Conservation (phyloP, 495 filamentous ascomycete species). For the Tuber calosporum region DNA sequence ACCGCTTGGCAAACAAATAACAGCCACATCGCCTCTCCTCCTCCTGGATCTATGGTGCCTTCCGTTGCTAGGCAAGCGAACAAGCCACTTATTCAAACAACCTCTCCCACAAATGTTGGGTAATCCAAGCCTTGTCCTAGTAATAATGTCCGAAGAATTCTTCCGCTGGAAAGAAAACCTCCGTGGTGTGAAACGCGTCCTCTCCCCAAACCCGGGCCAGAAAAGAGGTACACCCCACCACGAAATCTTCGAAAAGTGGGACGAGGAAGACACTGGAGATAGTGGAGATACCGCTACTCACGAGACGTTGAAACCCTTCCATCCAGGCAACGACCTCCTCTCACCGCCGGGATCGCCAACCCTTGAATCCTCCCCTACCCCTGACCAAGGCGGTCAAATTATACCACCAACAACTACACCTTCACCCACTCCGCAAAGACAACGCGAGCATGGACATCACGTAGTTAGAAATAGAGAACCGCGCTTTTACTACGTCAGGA, state of each 20-base stretch:
- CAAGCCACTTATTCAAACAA: conserved; percentile 53
- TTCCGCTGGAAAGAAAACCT: conserved; percentile 64
- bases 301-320: conserved; percentile 5
- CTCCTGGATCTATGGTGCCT: conserved; percentile 71
- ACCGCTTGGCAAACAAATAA: conserved; percentile 56
- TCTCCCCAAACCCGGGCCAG: conserved; percentile 49
- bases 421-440: conserved; percentile 1
- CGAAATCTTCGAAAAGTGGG: conserved; percentile 33
- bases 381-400: conserved; percentile 18
- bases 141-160: conserved; percentile 62
- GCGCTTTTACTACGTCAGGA: conserved; percentile 56
- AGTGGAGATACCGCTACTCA: not conserved
- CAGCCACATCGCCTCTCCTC: conserved; percentile 52
- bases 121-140: conserved; percentile 51
- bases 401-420: conserved; percentile 11
- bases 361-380: not conserved
- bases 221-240: conserved; percentile 17
- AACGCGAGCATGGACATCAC: not conserved
- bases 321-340: conserved; percentile 17
- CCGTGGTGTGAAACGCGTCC: conserved; percentile 51
- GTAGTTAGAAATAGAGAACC: conserved; percentile 40
- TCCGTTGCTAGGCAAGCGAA: conserved; percentile 53
- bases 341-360: conserved; percentile 14
- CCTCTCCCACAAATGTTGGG: conserved; percentile 59
- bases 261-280: conserved; percentile 1